A percentile compares a stretch with the other conserved stretches of the same genome.
Evolutionary conservation across 768 basidiomycete species (phyloP).

Genomic region (Termitomyces sp.): DNA sequence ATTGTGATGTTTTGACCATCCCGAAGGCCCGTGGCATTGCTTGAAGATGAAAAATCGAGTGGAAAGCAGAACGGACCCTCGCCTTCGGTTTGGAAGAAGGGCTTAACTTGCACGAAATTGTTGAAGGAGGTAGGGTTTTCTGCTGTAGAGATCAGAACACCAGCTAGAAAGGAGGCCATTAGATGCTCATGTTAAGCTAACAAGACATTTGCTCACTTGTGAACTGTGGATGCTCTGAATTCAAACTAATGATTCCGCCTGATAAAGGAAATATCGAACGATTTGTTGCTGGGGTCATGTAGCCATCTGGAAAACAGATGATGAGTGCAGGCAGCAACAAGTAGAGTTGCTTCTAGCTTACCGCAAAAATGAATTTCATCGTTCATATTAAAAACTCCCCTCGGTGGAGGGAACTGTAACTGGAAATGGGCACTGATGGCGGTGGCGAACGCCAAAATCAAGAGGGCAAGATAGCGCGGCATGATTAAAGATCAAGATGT

Average conservation of each 20-base stretch:
- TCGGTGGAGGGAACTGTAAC: constrained; percentile 66
- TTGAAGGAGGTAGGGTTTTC: constrained; percentile 37
- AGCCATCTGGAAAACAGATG: constrained; percentile 49
- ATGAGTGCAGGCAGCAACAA: background rate
- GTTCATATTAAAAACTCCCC: constrained; percentile 62
- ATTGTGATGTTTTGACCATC: constrained; percentile 73
- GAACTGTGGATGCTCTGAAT: constrained; percentile 63
- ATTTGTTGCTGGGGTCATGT: constrained; percentile 40
- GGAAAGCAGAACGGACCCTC: constrained; percentile 66
- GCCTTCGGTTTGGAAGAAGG: constrained; percentile 44
- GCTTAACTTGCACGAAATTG: constrained; percentile 52
- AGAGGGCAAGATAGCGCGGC: constrained; percentile 18
- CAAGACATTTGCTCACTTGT: constrained; percentile 37
- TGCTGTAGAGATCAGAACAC: constrained; percentile 46
- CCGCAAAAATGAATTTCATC: constrained; percentile 65
- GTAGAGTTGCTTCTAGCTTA: constrained; percentile 21
- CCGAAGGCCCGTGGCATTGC: constrained; percentile 44
- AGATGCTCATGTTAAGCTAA: constrained; percentile 1
- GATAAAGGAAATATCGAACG: constrained; percentile 68
- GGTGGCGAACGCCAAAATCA: constrained; percentile 33
- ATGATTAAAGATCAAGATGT: background rate
- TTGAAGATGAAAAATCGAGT: constrained; percentile 45
- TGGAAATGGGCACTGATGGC: constrained; percentile 72
- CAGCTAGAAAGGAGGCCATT: constrained; percentile 29
- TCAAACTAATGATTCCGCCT: constrained; percentile 54